These are phyloP conservation scores for Syzygium malaccense DNA, from an alignment of 441 rosid species.

Conservation along the genomic window DNA sequence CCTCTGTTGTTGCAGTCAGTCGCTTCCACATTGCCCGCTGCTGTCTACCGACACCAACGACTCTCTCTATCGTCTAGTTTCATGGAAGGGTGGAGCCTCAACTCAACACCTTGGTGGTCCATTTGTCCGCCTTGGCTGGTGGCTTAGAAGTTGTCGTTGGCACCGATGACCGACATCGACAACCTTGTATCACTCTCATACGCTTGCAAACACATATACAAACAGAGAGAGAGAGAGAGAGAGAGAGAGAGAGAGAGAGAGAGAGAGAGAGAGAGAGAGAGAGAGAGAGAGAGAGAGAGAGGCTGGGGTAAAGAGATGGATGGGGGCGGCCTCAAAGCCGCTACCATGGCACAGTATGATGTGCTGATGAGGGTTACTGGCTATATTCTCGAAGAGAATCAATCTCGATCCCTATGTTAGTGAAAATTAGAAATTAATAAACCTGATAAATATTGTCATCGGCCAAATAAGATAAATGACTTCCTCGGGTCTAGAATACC, in stretches of 20 bases:
- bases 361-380: neutral
- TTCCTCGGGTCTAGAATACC: neutral
- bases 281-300: too few relatives aligned
- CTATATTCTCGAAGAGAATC: neutral
- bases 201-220: neutral
- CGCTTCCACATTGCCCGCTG: neutral
- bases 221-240: too few relatives aligned
- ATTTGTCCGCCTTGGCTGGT: neutral
- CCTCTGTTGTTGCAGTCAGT: neutral
- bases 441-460: neutral
- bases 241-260: too few relatives aligned
- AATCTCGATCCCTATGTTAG: neutral
- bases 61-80: neutral
- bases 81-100: neutral
- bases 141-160: neutral
- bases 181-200: neutral
- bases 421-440: neutral
- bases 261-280: too few relatives aligned
- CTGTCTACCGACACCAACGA: neutral
- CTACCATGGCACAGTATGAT: neutral
- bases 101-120: neutral
- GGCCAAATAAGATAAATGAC: too few relatives aligned
- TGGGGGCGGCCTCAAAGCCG: neutral
- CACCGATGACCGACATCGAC: neutral
- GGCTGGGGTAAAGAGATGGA: neutral